Percentiles rank a stretch among this genome's conserved stretches.
Evolutionary conservation across 352 stramenopile genomes (phyloP).

Genomic region (Labyrinthula sp.): DNA sequence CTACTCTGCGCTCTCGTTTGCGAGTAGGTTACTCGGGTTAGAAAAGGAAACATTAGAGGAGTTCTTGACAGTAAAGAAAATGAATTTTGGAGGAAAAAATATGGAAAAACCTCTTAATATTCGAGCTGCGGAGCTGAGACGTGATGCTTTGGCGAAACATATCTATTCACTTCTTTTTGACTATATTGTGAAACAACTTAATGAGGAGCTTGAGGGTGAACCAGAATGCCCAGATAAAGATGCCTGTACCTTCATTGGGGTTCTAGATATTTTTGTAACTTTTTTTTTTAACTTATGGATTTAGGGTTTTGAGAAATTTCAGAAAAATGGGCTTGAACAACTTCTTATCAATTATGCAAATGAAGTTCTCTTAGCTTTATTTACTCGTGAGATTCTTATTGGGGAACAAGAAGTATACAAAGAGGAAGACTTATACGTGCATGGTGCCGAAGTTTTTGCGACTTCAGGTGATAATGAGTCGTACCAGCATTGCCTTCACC

Average conservation of each 20-base stretch:
- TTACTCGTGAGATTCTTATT: constrained; percentile 64
- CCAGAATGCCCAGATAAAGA: too few species aligned
- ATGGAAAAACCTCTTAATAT: too few species aligned
- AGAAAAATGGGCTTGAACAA: constrained; percentile 69
- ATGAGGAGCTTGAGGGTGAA: too few species aligned
- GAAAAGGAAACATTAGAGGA: too few species aligned
- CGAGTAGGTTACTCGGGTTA: too few species aligned
- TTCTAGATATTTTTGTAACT: constrained; percentile 67
- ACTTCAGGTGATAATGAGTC: constrained; percentile 1
- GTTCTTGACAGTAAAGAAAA: too few species aligned
- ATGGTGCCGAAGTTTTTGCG: constrained; percentile 1
- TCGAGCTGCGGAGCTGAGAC: too few species aligned
- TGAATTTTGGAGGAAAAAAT: too few species aligned
- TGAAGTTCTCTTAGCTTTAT: constrained; percentile 55
- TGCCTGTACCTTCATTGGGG: constrained; percentile 45
- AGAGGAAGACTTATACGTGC: constrained; percentile 38
- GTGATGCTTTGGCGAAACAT: constrained; percentile 79
- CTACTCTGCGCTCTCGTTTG: too few species aligned
- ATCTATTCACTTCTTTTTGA: constrained; percentile 90
- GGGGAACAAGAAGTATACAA: constrained; percentile 54
- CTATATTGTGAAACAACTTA: constrained; percentile 80
- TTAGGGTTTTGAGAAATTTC: constrained; percentile 87
- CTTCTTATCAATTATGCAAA: constrained; percentile 67
- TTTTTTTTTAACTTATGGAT: constrained; percentile 85
- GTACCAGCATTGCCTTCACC: constrained; percentile 4